Evolutionary conservation across 1,284 basidiomycete species (phyloP).

Genomic region (Cutaneotrichosporon daszewskae): DNA sequence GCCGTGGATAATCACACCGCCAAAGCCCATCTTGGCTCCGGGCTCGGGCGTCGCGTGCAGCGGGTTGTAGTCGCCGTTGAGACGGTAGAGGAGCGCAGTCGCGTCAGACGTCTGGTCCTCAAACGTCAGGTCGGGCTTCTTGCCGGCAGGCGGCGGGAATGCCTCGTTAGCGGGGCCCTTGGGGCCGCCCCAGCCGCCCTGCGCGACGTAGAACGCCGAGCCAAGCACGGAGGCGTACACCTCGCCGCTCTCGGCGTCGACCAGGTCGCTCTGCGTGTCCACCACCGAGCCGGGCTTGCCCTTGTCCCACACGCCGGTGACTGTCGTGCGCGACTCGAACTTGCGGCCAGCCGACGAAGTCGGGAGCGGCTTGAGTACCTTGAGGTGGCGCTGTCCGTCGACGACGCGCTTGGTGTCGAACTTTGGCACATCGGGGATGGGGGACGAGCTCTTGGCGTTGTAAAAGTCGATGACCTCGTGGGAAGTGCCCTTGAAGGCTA

Average conservation of each 20-base stretch:
- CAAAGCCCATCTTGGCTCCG: constrained; percentile 19
- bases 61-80: constrained; percentile 22
- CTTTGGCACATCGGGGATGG: constrained; percentile 14
- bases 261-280: constrained; percentile 17
- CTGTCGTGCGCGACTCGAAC: constrained; percentile 14
- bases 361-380: constrained; percentile 15
- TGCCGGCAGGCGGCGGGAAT: constrained; percentile 9
- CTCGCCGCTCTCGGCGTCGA: constrained; percentile 12
- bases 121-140: constrained; percentile 9
- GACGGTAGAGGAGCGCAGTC: constrained; percentile 17
- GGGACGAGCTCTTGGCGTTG: constrained; percentile 6
- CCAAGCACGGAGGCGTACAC: constrained; percentile 8
- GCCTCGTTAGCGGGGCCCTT: constrained; percentile 11
- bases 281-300: constrained; percentile 17
- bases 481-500: constrained; percentile 15
- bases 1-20: constrained; percentile 21
- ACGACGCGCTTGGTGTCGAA: constrained; percentile 14
- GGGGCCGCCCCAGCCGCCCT: constrained; percentile 19
- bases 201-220: constrained; percentile 16
- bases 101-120: constrained; percentile 10
- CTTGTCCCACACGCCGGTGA: constrained; percentile 20
- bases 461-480: constrained; percentile 19
- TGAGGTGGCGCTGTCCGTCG: constrained; percentile 18
- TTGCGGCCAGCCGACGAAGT: constrained; percentile 12
- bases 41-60: constrained; percentile 16